A percentile compares a stretch with the other conserved stretches of the same genome.
Evolutionary conservation across 495 filamentous ascomycete genomes (phyloP).

Genomic region (Chaetomium fimeti): DNA sequence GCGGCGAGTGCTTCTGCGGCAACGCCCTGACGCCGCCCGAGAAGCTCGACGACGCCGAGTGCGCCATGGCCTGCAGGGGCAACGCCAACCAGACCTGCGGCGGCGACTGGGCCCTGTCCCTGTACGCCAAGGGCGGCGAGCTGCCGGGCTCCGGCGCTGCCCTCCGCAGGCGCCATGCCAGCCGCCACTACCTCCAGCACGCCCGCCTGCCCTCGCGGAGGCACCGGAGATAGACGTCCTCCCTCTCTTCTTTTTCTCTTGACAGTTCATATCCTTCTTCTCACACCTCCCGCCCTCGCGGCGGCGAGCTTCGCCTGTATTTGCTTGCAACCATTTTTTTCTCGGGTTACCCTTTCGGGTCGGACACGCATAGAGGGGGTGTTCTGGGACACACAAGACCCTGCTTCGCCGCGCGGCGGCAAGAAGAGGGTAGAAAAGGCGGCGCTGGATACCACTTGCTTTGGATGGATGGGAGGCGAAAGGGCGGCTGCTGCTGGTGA

Average conservation of each 20-base stretch:
- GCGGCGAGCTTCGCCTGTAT: not conserved
- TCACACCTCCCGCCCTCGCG: not conserved
- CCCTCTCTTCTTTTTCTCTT: not conserved
- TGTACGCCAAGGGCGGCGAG: conserved; percentile 41
- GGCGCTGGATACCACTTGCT: conserved; percentile 14
- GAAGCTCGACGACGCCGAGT: conserved; percentile 44
- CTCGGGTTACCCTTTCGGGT: not conserved
- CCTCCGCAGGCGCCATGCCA: conserved; percentile 4
- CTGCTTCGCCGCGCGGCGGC: not conserved
- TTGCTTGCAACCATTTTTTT: conserved; percentile 7
- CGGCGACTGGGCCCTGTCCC: conserved; percentile 43
- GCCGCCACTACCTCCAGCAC: conserved; percentile 34
- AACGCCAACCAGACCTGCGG: conserved; percentile 47
- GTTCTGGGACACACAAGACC: not conserved
- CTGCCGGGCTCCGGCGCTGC: conserved; percentile 1
- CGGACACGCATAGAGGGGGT: conserved; percentile 4
- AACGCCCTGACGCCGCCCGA: conserved; percentile 43
- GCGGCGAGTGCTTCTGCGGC: conserved; percentile 64
- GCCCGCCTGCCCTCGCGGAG: conserved; percentile 24
- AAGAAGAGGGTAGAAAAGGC: not conserved
- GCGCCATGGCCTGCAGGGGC: conserved; percentile 49
- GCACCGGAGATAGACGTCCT: conserved; percentile 16
- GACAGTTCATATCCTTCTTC: not conserved
- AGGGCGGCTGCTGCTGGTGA: not conserved
- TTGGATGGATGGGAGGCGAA: not conserved